Percentiles rank a stretch among this genome's conserved stretches.
phyloP scores from a whole-genome alignment of 306 rosid species.

The Leucaena leucocephala region DNA sequence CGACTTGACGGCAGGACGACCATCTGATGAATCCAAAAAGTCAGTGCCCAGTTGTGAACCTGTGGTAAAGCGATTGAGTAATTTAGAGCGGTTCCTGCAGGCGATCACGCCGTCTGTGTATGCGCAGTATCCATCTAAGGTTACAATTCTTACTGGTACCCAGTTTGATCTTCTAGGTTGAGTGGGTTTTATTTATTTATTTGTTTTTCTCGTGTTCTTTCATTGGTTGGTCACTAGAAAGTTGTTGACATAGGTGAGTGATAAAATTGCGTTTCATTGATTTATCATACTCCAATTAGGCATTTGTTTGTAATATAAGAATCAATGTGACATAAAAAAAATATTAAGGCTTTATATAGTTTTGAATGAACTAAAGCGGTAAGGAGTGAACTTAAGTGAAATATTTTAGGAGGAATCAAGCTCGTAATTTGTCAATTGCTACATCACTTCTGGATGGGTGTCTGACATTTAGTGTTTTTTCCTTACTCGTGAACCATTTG shows the following conservation, averaged over 20 bases:
- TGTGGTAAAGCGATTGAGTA: constrained; percentile 41
- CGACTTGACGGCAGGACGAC: constrained; percentile 43
- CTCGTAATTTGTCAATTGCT: not conserved
- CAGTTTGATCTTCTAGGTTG: not conserved
- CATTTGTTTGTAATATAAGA: not conserved
- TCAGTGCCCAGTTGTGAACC: constrained; percentile 35
- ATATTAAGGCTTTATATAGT: not conserved
- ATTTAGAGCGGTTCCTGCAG: constrained; percentile 63
- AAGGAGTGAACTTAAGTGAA: not conserved
- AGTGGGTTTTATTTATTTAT: not conserved
- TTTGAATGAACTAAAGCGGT: constrained; percentile 1
- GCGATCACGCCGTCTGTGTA: constrained; percentile 64
- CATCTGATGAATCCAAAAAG: constrained; percentile 24
- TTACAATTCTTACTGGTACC: constrained; percentile 14
- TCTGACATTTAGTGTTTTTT: not conserved
- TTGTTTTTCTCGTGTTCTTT: not conserved
- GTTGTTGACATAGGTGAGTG: not conserved
- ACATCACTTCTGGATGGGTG: not conserved
- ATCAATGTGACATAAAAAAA: not conserved
- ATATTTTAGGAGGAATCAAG: not conserved
- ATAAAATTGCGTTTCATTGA: not conserved
- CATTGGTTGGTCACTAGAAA: not conserved
- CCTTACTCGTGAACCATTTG: not conserved
- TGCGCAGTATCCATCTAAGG: constrained; percentile 62
- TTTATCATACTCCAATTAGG: not conserved